phyloP scores from a whole-genome alignment of 2,329 filamentous ascomycete species.

The Epichloe baconii region DNA sequence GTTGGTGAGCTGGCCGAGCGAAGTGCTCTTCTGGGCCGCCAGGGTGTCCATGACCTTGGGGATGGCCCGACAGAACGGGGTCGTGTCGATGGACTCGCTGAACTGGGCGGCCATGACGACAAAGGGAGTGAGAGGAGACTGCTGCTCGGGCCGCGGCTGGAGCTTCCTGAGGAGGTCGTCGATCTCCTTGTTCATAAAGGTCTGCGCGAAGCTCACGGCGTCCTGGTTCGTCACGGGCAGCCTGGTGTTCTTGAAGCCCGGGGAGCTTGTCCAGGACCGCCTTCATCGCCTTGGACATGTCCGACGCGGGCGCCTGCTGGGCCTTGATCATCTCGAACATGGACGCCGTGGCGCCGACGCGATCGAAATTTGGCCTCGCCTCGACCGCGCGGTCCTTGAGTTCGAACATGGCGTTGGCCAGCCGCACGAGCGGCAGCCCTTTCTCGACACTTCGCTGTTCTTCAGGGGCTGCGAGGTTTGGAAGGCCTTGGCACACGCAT shows the following conservation, averaged over 20 bases:
- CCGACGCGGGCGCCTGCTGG: background rate
- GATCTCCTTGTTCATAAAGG: rapidly evolving
- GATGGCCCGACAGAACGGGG: background rate
- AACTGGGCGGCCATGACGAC: background rate
- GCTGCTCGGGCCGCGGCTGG: background rate
- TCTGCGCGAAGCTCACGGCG: background rate
- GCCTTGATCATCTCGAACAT: background rate
- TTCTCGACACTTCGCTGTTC: no score
- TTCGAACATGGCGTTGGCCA: no score
- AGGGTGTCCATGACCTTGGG: background rate
- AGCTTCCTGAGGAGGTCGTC: background rate
- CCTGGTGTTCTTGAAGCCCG: background rate
- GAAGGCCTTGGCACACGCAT: background rate
- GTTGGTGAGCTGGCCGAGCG: background rate
- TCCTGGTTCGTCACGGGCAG: no score
- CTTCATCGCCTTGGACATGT: background rate
- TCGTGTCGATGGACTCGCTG: background rate
- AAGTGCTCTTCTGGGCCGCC: background rate
- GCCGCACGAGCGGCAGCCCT: no score
- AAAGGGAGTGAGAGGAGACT: no score
- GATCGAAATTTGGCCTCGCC: background rate
- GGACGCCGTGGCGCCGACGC: background rate
- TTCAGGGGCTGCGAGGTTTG: background rate
- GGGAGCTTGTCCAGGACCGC: background rate
- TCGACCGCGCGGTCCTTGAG: no score